Percentiles rank a stretch among this genome's conserved stretches.
These are phyloP conservation scores for Friedmanniomyces endolithicus DNA, from an alignment of 495 filamentous ascomycete genomes.

Conservation along the genomic window DNA sequence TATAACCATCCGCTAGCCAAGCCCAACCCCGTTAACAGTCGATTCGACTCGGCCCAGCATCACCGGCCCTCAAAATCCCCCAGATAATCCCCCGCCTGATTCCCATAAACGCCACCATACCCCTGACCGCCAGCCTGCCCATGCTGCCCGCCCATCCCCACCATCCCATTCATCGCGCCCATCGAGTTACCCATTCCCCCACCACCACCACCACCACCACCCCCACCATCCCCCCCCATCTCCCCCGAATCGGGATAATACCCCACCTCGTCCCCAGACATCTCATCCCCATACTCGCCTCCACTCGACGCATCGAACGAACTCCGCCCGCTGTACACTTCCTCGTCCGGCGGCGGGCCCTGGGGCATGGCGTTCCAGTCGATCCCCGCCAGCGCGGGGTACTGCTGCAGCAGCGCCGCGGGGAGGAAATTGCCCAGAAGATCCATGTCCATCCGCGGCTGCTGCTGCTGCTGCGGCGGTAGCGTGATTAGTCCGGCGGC, in stretches of 20 bases:
- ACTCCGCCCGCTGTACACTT: constrained; percentile 59
- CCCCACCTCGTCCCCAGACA: constrained; percentile 16
- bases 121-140: constrained; percentile 1
- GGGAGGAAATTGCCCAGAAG: constrained; percentile 41
- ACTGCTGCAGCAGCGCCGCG: constrained; percentile 77
- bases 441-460: constrained; percentile 11
- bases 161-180: neutral
- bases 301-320: constrained; percentile 77
- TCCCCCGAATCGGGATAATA: constrained; percentile 1
- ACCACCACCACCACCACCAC: neutral
- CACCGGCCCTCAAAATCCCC: constrained; percentile 22
- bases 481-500: constrained; percentile 20
- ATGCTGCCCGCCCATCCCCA: neutral
- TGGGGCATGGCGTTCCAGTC: constrained; percentile 49
- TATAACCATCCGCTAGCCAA: too few relatives aligned
- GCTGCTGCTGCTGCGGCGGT: constrained; percentile 12
- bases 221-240: neutral
- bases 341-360: constrained; percentile 45
- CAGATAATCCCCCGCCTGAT: constrained; percentile 12
- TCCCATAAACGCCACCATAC: constrained; percentile 6
- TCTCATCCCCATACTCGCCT: constrained; percentile 45
- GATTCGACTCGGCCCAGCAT: neutral
- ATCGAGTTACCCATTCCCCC: neutral
- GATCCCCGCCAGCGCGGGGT: constrained; percentile 73
- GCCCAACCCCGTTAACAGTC: too few relatives aligned